Evolutionary conservation across 202 grass and related monocot species (phyloP).

Genomic region (Panicum virgatum): DNA sequence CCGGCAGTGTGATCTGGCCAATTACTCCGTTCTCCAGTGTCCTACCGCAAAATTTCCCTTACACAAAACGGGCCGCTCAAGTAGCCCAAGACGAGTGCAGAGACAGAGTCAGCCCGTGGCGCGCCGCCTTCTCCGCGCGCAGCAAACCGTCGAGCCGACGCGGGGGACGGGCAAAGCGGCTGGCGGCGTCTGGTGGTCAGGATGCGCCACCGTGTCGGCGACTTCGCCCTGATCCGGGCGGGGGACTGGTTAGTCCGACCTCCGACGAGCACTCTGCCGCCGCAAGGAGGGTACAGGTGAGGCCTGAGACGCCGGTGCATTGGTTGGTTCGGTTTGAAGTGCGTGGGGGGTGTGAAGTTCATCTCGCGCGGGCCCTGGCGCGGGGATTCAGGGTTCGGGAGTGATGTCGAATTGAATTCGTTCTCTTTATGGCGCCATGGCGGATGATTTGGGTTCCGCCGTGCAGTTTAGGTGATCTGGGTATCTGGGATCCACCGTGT

Average conservation of each 20-base stretch:
- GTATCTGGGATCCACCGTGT: no score
- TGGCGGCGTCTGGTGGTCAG: conserved; percentile 1
- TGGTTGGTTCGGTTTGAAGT: neutral
- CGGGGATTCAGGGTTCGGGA: no score
- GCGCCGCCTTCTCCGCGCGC: neutral
- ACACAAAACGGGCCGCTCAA: neutral
- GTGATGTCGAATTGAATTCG: neutral
- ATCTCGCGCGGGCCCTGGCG: no score
- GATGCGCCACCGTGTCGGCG: neutral
- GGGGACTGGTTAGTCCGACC: neutral
- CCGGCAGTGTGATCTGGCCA: no score
- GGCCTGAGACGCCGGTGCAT: neutral
- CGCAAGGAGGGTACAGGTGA: neutral
- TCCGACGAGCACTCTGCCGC: neutral
- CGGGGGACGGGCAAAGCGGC: no score
- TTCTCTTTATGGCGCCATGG: neutral
- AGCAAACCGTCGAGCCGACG: conserved; percentile 41
- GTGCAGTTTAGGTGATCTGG: neutral
- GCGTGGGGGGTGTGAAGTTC: neutral
- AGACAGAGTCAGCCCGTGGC: neutral
- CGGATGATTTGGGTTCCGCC: neutral
- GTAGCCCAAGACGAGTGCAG: neutral
- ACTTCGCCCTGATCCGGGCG: neutral
- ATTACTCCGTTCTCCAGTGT: no score
- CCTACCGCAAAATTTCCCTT: no score